Base-by-base conservation (phyloP, 441 rosid species). In the Macaranga tanarius region DNA sequence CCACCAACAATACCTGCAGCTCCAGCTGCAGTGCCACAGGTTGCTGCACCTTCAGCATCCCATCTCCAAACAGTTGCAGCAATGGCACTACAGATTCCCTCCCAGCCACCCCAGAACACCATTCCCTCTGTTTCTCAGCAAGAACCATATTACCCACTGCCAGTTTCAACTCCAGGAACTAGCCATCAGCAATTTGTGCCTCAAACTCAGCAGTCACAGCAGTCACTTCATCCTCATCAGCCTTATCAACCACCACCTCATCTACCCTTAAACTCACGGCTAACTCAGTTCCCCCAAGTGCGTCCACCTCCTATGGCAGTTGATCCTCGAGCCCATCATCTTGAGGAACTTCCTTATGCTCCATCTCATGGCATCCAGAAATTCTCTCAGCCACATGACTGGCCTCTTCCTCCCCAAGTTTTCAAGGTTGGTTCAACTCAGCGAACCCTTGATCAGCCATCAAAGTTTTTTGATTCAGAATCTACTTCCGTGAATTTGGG, bases 161-260 rank as follows among this genome's bases (percentile, higher is more conserved):
- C 76, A 20, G 8, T 45, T 59, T 55, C 9, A 59, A 20, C 62
- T 69, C 71, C 70, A 7, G 82, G 76, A 66, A 63, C 63, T 26
- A 44, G 62, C 40, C 65, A 75, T 73, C 83, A 63, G 70, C 80
- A 70, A 15, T 67, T 69, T 22, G 60, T 23, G 0, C 76, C 73
- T 17, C 75, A 75, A 57, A 44, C 51, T 45, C 85, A 72, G 68
- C 87, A 71, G 65, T 47, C 64, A 23, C 87, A 76, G 64, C 72
- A 55, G 20, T 72, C 61, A 15, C 59, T 69, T 51, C 61, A 73
- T 23, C 22, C 28, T 25, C 73, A 73, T 56, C 84, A 75, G 57
- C 72, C 79, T 28, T 67, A 65, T 73, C 78, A 64, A 64, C 47
- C 75, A 34, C 67, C 76, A 63, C 59, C 73, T 73, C 59, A 66